Conservation (phyloP, 768 basidiomycete genomes). For the Termitomyces sp. region DNA sequence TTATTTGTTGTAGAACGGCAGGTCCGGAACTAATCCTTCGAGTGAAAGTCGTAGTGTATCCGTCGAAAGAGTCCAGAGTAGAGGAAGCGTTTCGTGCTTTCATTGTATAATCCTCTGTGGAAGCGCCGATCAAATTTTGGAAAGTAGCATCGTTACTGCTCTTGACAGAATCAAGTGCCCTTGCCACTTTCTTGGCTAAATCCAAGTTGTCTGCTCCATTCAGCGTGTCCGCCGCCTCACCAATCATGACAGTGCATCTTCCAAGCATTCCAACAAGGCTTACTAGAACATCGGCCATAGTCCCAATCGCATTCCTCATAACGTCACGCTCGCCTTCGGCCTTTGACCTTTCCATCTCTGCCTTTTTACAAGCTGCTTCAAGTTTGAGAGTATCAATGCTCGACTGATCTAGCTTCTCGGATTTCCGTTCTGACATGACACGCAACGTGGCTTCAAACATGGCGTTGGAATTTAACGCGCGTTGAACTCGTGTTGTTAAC, state of each 20-base stretch:
- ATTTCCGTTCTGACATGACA: conserved; percentile 75
- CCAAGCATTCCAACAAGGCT: conserved; percentile 78
- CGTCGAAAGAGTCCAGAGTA: conserved; percentile 43
- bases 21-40: conserved; percentile 48
- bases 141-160: conserved; percentile 70
- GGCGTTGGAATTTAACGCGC: conserved; percentile 67
- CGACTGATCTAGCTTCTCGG: conserved; percentile 71
- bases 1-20: conserved; percentile 29
- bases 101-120: conserved; percentile 53
- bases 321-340: conserved; percentile 62
- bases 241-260: conserved; percentile 68
- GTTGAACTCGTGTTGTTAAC: conserved; percentile 52
- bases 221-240: conserved; percentile 45
- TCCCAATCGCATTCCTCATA: conserved; percentile 52
- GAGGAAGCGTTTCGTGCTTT: conserved; percentile 25
- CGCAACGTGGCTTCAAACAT: conserved; percentile 86
- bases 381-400: conserved; percentile 66
- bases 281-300: conserved; percentile 64
- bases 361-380: conserved; percentile 57
- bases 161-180: conserved; percentile 46
- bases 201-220: conserved; percentile 20
- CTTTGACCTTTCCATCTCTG: conserved; percentile 66
- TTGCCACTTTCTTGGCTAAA: conserved; percentile 42
- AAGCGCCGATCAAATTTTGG: conserved; percentile 59
- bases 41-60: conserved; percentile 43